Evolutionary conservation across 73 alveolate species (phyloP), one percentile per base, ranked within the genome.

Genomic region (Paramecium sonneborni): DNA sequence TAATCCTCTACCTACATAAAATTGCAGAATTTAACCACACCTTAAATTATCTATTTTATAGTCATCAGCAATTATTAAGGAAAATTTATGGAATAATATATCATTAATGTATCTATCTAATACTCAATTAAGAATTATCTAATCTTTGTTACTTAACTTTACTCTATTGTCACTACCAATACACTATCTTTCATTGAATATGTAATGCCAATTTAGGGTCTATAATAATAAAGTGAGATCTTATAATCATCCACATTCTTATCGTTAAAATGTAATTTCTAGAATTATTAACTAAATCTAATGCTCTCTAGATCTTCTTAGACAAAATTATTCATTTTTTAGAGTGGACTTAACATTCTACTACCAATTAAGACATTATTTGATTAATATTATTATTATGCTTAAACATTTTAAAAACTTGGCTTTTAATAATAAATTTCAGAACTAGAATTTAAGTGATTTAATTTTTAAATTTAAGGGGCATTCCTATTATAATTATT

Each of bases 361-460:
- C 84, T 62, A 2, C 84, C 84, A 62, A 62, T 62, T 5, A 62
- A 32, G 2, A 46, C 68, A 0, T 62, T 23, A 32, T 26, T 62
- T 26, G 48, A 62, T 62, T 62, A 46, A 14, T 62, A 32, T 62
- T n/a, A n/a, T n/a, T n/a, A n/a, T n/a, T 62, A 30, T 62, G 23
- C 84, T 62, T 12, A 62, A 6, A 4, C 24, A 30, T 30, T 62
- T 62, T 30, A 32, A 11, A 30, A 15, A 62, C 8, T 62, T 26
- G 84, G 23, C 24, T 12, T 62, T 62, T 62, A 62, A 62, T 30
- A 62, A 62, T 62, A 23, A 52, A 52, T 15, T n/a, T 52, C 68
- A 52, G 84, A 62, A 62, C 84, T 62, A 62, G 84, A 62, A 62
- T 30, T 30, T 62, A 30, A 62, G 84, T 32, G 48, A 26, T 26